Evolutionary conservation across 2,329 filamentous ascomycete genomes (phyloP).

Genomic region (Fusarium nematophilum): DNA sequence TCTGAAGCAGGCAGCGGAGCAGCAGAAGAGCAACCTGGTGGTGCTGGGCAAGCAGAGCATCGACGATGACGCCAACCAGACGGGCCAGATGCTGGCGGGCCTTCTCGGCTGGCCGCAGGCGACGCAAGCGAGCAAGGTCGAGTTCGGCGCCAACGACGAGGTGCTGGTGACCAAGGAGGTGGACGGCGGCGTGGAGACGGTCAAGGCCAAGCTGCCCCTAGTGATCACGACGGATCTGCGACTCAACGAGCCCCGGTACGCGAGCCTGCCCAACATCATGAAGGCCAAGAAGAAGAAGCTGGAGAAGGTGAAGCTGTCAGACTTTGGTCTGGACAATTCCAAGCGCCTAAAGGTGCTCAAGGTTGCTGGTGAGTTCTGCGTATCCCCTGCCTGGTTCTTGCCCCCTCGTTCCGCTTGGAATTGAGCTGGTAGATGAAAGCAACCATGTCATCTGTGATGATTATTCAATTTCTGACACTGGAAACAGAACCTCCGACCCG

Average conservation of each 20-base stretch:
- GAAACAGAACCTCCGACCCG: constrained; percentile 81
- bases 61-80: constrained; percentile 95
- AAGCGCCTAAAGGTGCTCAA: constrained; percentile 89
- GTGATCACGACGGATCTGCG: constrained; percentile 94
- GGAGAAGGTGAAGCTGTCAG: constrained; percentile 88
- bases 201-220: constrained; percentile 87
- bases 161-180: constrained; percentile 91
- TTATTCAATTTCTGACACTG: constrained; percentile 14
- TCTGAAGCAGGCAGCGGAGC: constrained; percentile 80
- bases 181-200: constrained; percentile 92
- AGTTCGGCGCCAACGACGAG: constrained; percentile 75
- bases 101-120: constrained; percentile 93
- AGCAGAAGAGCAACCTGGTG: constrained; percentile 90
- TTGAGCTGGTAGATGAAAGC: neutral
- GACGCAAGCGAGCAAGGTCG: constrained; percentile 89
- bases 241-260: constrained; percentile 94
- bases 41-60: constrained; percentile 98
- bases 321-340: constrained; percentile 81
- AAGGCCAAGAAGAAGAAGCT: constrained; percentile 99
- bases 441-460: too few relatives aligned
- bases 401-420: neutral
- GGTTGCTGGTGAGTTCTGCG: constrained; percentile 75
- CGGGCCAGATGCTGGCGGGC: constrained; percentile 97
- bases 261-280: constrained; percentile 98
- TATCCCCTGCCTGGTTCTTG: neutral